These are phyloP conservation scores for Solanum commersonii DNA, from an alignment of 257 asterid genomes.

Conservation along the genomic window DNA sequence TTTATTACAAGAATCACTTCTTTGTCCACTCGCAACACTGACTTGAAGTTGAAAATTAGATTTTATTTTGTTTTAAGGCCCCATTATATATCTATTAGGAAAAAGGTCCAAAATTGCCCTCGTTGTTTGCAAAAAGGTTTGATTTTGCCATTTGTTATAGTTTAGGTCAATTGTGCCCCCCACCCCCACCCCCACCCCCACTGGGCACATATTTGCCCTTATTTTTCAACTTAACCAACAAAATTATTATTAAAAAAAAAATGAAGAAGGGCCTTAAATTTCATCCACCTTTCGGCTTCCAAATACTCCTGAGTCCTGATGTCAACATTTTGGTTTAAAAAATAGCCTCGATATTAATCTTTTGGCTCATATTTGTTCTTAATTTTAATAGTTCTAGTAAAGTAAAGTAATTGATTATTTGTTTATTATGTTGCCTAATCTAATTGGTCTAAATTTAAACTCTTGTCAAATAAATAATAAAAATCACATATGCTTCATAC, in stretches of 20 bases:
- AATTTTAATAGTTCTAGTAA: background rate
- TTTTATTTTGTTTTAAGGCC: no score
- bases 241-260: no score
- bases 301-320: accelerated
- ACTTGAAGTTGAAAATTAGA: no score
- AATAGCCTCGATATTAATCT: no score
- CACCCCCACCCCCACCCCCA: no score
- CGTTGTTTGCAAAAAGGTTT: background rate
- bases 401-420: no score
- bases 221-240: background rate
- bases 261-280: no score
- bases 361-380: background rate
- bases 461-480: no score
- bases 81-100: background rate
- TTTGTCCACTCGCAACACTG: no score
- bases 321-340: no score
- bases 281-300: no score
- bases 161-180: background rate
- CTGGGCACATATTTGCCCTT: background rate
- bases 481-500: background rate
- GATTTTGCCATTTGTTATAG: background rate
- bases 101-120: background rate
- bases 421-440: background rate
- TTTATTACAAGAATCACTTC: no score
- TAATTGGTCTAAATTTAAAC: background rate